Percentiles rank a stretch among this genome's conserved stretches.
Conservation (phyloP, 306 rosid genomes). For the Malus asiatica region DNA sequence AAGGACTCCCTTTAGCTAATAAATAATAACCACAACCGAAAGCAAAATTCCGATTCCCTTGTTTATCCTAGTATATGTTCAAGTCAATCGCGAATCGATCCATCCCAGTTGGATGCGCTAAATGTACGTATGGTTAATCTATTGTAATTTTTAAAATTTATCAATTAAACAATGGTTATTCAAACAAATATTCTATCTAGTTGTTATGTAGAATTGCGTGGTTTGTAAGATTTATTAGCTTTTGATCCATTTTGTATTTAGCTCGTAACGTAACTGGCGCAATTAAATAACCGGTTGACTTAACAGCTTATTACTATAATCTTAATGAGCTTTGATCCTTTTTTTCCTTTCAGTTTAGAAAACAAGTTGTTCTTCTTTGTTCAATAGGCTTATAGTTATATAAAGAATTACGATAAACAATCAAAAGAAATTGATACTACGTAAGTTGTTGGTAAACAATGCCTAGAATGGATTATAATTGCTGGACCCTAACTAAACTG, state of each 20-base stretch:
- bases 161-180: not conserved
- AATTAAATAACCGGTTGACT: not conserved
- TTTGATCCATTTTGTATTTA: not conserved
- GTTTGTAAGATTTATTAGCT: too few relatives aligned
- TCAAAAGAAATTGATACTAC: not conserved
- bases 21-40: constrained; percentile 6
- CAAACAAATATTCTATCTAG: too few relatives aligned
- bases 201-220: not conserved
- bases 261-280: not conserved
- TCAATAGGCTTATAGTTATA: not conserved
- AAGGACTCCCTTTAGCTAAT: not conserved
- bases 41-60: constrained; percentile 38
- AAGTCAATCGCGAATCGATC: constrained; percentile 52
- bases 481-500: not conserved
- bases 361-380: not conserved
- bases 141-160: not conserved
- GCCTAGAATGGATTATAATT: not conserved
- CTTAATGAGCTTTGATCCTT: not conserved
- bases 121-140: not conserved
- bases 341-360: not conserved
- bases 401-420: not conserved
- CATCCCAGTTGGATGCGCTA: constrained; percentile 21
- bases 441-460: not conserved
- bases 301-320: not conserved
- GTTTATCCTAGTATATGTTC: constrained; percentile 4